Evolutionary conservation across 192 early-diverging fungal genomes (phyloP).

Genomic region (Irineochytrium annulatum): DNA sequence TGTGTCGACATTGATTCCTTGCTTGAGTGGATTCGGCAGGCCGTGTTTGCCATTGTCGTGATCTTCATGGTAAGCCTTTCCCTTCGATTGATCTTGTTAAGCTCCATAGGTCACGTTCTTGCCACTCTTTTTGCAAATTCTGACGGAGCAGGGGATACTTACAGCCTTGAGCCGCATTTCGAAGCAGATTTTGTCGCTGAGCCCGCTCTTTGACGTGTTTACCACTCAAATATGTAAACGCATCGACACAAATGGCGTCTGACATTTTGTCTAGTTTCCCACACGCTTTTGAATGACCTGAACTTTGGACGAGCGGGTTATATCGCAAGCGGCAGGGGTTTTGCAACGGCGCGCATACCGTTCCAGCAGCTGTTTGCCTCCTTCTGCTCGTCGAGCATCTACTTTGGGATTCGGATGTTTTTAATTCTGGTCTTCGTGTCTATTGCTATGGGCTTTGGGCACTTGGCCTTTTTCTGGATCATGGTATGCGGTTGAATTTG

Average conservation of each 20-base stretch:
- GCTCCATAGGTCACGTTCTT: constrained; percentile 59
- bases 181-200: constrained; percentile 78
- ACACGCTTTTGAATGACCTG: constrained; percentile 75
- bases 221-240: constrained; percentile 56
- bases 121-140: constrained; percentile 78
- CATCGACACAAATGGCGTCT: background rate
- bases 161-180: constrained; percentile 65
- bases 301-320: constrained; percentile 79
- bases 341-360: constrained; percentile 72
- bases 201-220: constrained; percentile 80
- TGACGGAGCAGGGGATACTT: constrained; percentile 76
- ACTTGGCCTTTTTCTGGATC: constrained; percentile 78
- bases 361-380: constrained; percentile 73
- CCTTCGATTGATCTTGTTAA: too few relatives aligned
- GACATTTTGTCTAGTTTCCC: constrained; percentile 63
- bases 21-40: constrained; percentile 77
- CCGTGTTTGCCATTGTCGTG: constrained; percentile 73
- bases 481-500: constrained; percentile 40
- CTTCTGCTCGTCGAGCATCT: constrained; percentile 71
- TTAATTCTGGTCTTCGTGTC: constrained; percentile 72
- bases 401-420: constrained; percentile 67
- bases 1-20: constrained; percentile 73
- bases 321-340: constrained; percentile 80
- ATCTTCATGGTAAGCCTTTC: constrained; percentile 64
- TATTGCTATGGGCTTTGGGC: constrained; percentile 66